Base-by-base conservation (phyloP, 2,329 filamentous ascomycete genomes). In the Aspergillus sergii region DNA sequence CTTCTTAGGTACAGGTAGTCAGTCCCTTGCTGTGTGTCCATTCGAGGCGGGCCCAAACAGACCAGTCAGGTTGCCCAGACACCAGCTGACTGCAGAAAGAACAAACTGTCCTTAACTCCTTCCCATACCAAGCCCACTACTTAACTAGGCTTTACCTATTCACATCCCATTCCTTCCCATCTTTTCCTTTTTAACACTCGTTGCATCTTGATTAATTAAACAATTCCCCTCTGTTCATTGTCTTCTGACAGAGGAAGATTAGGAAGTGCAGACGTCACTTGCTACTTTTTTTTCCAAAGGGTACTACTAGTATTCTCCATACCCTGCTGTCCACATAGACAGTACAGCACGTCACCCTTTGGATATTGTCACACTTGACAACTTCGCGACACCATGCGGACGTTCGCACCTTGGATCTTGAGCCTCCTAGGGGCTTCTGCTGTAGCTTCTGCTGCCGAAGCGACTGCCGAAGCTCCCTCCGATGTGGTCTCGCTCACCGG, bases 401-500 rank as follows among this genome's bases (percentile, higher is more conserved):
- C 75, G 50, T 76, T 81, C 60, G 69, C 75, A 56, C 76, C 77
- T 62, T 74, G 78, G 62, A 69, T 75, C 61, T 65, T 82, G 65
- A 75, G 76, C 70, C 76, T 82, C 26, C 72, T 80, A 16, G 75
- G 75, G 39, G 75, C 77, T 59, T 69, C 76, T 23, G 72, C 78
- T 19, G 74, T 76, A 32, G 74, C 71, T 36, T 76, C 72, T 43
- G 77, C 77, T 57, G 57, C 75, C 34, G 77, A 78, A 28, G 69
- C 70, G 34, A 66, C 57, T 21, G 67, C 69, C 50, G 72, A 75
- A 19, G 60, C 64, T 11, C 67, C 72, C 48, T 96, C 93, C 54
- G 93, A 98, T 78, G 95, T 99, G 68, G 81, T 88, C 73, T 88
- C 92, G 71, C 85, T 99, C 69, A 96, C 91, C 80, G 89, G 90